These are phyloP conservation scores for Apiotrichum domesticum DNA, from an alignment of 1,284 basidiomycete species.

Conservation along the genomic window DNA sequence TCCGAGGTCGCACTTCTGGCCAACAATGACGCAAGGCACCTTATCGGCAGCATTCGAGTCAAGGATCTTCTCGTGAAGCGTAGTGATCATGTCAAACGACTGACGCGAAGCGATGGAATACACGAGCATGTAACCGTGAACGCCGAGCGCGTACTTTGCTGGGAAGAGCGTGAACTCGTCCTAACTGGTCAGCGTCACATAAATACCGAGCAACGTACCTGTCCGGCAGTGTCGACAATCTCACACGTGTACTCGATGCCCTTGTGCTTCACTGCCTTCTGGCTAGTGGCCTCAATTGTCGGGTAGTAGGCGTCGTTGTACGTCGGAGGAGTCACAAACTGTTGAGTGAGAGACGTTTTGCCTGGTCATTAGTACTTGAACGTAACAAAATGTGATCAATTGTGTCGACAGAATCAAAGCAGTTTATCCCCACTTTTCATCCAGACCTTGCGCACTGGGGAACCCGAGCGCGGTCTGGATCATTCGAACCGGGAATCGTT, in stretches of 20 bases:
- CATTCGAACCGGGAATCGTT: too few relatives aligned
- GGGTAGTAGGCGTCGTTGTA: slow-evolving; percentile 83
- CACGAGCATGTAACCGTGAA: slow-evolving; percentile 82
- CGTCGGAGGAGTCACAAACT: slow-evolving; percentile 62
- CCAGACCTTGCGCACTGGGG: too few relatives aligned
- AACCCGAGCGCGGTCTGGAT: too few relatives aligned
- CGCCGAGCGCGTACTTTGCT: slow-evolving; percentile 72
- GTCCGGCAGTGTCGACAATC: slow-evolving; percentile 98
- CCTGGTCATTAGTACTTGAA: slow-evolving; percentile 48
- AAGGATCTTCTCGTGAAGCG: slow-evolving; percentile 95
- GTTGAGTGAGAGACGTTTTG: slow-evolving; percentile 70
- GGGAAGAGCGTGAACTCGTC: slow-evolving; percentile 81
- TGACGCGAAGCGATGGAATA: slow-evolving; percentile 89
- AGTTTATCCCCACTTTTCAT: too few relatives aligned
- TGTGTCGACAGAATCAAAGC: too few relatives aligned
- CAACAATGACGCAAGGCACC: slow-evolving; percentile 93
- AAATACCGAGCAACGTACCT: slow-evolving; percentile 38
- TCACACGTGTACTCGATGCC: slow-evolving; percentile 87
- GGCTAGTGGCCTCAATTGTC: slow-evolving; percentile 85
- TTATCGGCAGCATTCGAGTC: slow-evolving; percentile 84
- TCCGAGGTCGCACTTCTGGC: slow-evolving; percentile 83
- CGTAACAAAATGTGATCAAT: too few relatives aligned
- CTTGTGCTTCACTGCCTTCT: slow-evolving; percentile 76
- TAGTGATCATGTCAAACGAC: slow-evolving; percentile 94
- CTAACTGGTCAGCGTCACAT: slow-evolving; percentile 47